Base-by-base conservation (phyloP, 2,329 filamentous ascomycete genomes). In the Penicillium sp. region DNA sequence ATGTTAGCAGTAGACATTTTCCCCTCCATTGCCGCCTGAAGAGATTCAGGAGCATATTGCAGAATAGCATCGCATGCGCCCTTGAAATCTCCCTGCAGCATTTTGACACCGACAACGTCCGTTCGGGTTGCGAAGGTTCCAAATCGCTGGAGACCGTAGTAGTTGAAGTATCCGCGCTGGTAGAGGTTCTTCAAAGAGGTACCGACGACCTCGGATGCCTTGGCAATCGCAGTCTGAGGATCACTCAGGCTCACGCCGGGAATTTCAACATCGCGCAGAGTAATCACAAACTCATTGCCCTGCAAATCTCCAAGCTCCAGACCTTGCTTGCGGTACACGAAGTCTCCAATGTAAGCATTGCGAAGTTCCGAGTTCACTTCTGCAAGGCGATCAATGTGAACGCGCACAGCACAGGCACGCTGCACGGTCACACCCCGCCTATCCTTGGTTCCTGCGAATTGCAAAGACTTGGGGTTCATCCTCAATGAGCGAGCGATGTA, bases 131-230 rank as follows among this genome's bases (percentile, higher is more conserved):
- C 80, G 74, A 94, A 93, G 0, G 92, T 93, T 29, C 94, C 94
- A 68, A 99, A 99, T 25, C 94, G 87, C 77, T 99, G 94, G n/a
- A 97, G 86, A 9, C 94, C 94, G 70, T 93, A 99, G 78, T 97
- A 99, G 77, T 99, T 99, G 76, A 99, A 87, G 80, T 95, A 99
- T 3, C 94, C 94, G 45, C 88, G 83, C 43, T 86, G 77, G 54
- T 83, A 80, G 64, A 97, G 85, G 62, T 88, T 85, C 42, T 83
- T 78, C 50, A 96, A 78, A 1, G 90, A 69, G 82, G 60, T 80
- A 69, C 60, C 82, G 70, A 61, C 91, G 52, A 74, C 58, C 52
- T 73, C 52, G 73, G 78, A 69, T 72, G 75, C 66, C 72, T 75
- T 63, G 76, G 73, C 55, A 71, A 81, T 15, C 3, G 71, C 68